Conservation (phyloP, 192 early-diverging fungal species). For the Backusella tuberculispora region DNA sequence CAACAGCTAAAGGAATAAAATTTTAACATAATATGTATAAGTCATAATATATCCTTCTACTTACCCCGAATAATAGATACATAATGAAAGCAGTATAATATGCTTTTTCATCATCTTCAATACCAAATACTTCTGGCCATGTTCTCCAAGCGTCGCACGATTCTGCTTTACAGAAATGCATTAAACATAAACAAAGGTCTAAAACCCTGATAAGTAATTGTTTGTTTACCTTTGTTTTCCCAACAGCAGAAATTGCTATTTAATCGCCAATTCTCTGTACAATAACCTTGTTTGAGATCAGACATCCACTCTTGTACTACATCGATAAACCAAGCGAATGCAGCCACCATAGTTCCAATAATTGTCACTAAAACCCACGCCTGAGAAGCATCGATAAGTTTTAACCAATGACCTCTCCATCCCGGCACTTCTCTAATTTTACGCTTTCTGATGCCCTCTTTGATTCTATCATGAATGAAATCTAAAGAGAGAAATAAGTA, state of each 20-base stretch:
- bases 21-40: not conserved
- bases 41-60: not conserved
- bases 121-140: slow-evolving; percentile 51
- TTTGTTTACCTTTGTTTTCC: slow-evolving; percentile 55
- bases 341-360: slow-evolving; percentile 63
- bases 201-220: not conserved
- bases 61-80: slow-evolving; percentile 50
- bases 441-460: slow-evolving; percentile 75
- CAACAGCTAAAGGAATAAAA: slow-evolving; percentile 29
- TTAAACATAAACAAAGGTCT: not conserved
- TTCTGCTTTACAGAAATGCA: slow-evolving; percentile 20
- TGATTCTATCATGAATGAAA: slow-evolving; percentile 90
- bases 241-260: slow-evolving; percentile 83
- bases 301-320: slow-evolving; percentile 82
- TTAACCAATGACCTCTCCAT: slow-evolving; percentile 59
- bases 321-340: slow-evolving; percentile 72
- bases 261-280: slow-evolving; percentile 74
- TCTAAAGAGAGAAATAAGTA: slow-evolving; percentile 49
- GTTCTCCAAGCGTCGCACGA: slow-evolving; percentile 57
- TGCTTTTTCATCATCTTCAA: slow-evolving; percentile 9
- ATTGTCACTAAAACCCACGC: slow-evolving; percentile 85
- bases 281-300: slow-evolving; percentile 85
- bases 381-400: slow-evolving; percentile 77
- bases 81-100: slow-evolving; percentile 41
- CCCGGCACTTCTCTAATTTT: slow-evolving; percentile 58